Evolutionary conservation across 2,329 filamentous ascomycete genomes (phyloP).

Genomic region (Calycina herbarum): DNA sequence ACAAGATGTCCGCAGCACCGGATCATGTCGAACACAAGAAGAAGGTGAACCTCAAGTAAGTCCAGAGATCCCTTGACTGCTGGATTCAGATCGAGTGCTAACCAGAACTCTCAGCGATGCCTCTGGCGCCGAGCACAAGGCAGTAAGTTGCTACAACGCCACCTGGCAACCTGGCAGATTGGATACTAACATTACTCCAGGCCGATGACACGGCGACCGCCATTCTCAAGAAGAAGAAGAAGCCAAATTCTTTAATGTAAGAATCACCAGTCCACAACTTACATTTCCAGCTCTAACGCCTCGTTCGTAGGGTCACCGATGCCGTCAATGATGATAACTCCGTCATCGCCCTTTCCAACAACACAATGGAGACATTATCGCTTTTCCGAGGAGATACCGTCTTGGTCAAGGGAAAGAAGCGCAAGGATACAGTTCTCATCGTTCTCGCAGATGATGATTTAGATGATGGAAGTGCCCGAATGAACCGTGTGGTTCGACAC

Average conservation of each 20-base stretch:
- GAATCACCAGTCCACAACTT: conserved; percentile 39
- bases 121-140: conserved; percentile 83
- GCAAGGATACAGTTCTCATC: conserved; percentile 97
- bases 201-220: conserved; percentile 91
- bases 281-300: conserved; percentile 37
- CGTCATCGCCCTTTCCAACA: conserved; percentile 96
- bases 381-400: conserved; percentile 99
- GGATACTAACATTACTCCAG: conserved; percentile 49
- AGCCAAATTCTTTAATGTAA: conserved; percentile 98
- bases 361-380: conserved; percentile 97
- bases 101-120: conserved; percentile 65
- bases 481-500: conserved; percentile 98
- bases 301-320: conserved; percentile 79
- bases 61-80: conserved; percentile 5
- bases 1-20: conserved; percentile 71
- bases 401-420: conserved; percentile 98
- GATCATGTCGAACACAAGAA: conserved; percentile 67
- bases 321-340: conserved; percentile 99
- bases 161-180: conserved; percentile 30
- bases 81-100: conserved; percentile 35
- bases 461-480: conserved; percentile 93
- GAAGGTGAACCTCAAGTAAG: conserved; percentile 82
- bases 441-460: conserved; percentile 97
- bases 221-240: conserved; percentile 99
- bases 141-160: conserved; percentile 55